Evolutionary conservation across 129 eudicot genomes (phyloP).

Genomic region (Centaurea solstitialis): DNA sequence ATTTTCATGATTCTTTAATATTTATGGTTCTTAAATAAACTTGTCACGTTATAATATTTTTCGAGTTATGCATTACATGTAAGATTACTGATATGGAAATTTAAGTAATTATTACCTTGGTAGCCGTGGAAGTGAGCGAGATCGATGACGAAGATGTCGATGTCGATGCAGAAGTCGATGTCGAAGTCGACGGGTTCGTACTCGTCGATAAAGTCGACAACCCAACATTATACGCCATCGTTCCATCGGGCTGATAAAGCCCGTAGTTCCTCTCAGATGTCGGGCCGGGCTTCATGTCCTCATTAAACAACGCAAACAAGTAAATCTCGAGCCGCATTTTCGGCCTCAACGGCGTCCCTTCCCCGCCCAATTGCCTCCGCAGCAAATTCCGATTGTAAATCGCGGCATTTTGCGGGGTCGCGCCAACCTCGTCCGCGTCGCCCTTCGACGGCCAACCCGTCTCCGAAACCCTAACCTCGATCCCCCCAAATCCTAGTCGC

Average conservation of each 20-base stretch:
- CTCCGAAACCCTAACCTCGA: slow-evolving; percentile 86
- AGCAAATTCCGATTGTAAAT: slow-evolving; percentile 67
- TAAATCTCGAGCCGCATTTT: slow-evolving; percentile 71
- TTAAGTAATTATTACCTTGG: slow-evolving; percentile 37
- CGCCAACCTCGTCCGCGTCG: slow-evolving; percentile 67
- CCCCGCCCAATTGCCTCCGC: slow-evolving; percentile 57
- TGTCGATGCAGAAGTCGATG: slow-evolving; percentile 21
- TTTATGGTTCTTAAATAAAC: background rate
- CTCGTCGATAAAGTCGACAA: slow-evolving; percentile 38
- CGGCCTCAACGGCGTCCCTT: slow-evolving; percentile 94
- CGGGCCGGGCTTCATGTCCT: slow-evolving; percentile 92
- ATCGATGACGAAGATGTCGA: slow-evolving; percentile 34
- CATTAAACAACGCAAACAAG: slow-evolving; percentile 84
- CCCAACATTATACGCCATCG: slow-evolving; percentile 86
- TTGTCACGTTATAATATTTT: background rate
- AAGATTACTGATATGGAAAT: background rate
- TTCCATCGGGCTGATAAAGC: slow-evolving; percentile 74
- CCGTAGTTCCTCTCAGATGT: slow-evolving; percentile 91
- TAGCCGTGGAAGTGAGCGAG: slow-evolving; percentile 58
- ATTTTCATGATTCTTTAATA: too few species aligned
- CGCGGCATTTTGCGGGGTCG: slow-evolving; percentile 68
- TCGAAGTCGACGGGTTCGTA: slow-evolving; percentile 43
- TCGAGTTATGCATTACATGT: background rate
- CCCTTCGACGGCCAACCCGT: slow-evolving; percentile 97
- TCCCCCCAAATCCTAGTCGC: slow-evolving; percentile 65